Evolutionary conservation across 2,329 filamentous ascomycete genomes (phyloP), one percentile per base, ranked within the genome.

Genomic region (Fusarium verrucosum): DNA sequence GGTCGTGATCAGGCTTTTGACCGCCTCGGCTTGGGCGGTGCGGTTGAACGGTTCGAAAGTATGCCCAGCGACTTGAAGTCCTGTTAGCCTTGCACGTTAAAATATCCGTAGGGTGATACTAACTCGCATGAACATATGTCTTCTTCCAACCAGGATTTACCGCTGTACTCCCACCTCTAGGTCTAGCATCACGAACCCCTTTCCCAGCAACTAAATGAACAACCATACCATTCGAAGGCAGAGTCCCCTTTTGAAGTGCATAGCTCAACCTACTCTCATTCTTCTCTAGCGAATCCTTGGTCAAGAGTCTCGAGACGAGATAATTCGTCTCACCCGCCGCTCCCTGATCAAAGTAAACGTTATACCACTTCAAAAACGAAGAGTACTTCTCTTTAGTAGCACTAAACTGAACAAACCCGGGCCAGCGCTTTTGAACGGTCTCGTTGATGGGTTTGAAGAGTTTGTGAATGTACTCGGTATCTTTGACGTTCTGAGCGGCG

Each of bases 61-160:
- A 0, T 70, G 41, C 1, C 69, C 69, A 7, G 68, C 72, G 5
- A 73, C 76, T 78, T 4, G 38, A 1, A 8, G 1, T 1, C 0
- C 11, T 0, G 7, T 50, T 1, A 44, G 22, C 10, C 16, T 30
- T 16, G 28, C 28, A 11, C 9, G 13, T 30, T 10, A 4, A 28
- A n/a, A n/a, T n/a, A 4, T 28, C 13, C 13, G 6, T 6, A 5
- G 28, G 16, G 28, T 30, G 68, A 7, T 42, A 76, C 79, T 71
- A 70, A 81, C 82, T 63, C 0, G 74, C 62, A 46, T 82, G 81
- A 4, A 80, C 70, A 17, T 78, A 77, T 0, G 81, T 75, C 13
- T 66, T 79, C 16, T 85, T 76, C 83, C 83, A 88, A 0, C 82
- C 81, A 0, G 83, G 83, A 33, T 81, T 80, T 4, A 83, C 77